phyloP scores from a whole-genome alignment of 352 stramenopile species.

The Phytophthora idaei region DNA sequence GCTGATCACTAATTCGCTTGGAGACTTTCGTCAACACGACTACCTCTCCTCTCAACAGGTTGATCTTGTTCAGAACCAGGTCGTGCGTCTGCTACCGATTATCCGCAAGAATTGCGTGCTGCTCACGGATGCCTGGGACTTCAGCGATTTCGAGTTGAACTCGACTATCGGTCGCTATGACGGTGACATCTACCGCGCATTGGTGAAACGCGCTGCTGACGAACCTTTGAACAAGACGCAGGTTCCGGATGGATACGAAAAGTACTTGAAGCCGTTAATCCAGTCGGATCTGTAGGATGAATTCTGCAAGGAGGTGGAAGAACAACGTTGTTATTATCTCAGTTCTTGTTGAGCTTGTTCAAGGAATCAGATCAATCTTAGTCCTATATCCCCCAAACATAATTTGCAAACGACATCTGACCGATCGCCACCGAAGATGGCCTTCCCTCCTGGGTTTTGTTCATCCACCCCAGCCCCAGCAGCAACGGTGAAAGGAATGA shows the following conservation, averaged over 20 bases:
- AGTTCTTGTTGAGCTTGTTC: neutral
- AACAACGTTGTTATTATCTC: neutral
- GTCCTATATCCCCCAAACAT: no score
- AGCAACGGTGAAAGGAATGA: no score
- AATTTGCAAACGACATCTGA: no score
- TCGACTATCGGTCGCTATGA: conserved; percentile 66
- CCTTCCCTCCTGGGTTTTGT: no score
- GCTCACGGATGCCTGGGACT: conserved; percentile 53
- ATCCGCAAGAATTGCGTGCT: conserved; percentile 57
- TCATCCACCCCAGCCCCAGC: no score
- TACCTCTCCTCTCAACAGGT: conserved; percentile 58
- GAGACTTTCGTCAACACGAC: conserved; percentile 62
- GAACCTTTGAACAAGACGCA: conserved; percentile 62
- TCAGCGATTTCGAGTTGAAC: conserved; percentile 73
- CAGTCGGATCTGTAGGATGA: conserved; percentile 25
- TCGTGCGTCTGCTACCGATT: conserved; percentile 42
- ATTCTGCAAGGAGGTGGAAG: no score
- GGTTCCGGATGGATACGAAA: conserved; percentile 48
- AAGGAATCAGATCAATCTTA: no score
- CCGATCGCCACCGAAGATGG: no score
- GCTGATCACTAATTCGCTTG: conserved; percentile 51
- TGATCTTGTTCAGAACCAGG: conserved; percentile 39
- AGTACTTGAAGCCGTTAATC: conserved; percentile 45
- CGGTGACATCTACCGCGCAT: conserved; percentile 62
- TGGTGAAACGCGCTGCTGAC: conserved; percentile 46